Evolutionary conservation across 257 asterid species (phyloP).

Genomic region (Ophiorrhiza pumila): DNA sequence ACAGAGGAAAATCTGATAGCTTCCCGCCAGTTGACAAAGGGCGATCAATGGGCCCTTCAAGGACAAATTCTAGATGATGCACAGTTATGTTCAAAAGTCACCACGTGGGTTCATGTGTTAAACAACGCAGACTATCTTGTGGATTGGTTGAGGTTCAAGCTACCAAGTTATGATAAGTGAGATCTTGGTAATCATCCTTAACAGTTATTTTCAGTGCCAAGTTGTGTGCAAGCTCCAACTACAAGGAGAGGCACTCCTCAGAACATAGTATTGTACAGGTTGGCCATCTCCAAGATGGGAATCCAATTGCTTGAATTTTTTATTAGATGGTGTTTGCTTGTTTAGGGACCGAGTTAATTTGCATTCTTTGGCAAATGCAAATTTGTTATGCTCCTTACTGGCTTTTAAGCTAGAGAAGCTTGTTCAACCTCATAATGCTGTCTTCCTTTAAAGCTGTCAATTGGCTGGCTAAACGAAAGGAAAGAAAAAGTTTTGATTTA

Average conservation of each 20-base stretch:
- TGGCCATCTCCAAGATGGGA: conserved; percentile 17
- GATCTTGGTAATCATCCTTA: not conserved
- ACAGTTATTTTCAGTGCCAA: not conserved
- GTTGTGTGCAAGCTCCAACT: not conserved
- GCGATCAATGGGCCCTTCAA: conserved; percentile 41
- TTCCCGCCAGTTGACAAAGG: conserved; percentile 47
- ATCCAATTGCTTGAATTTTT: conserved; percentile 11
- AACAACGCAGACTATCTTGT: not conserved
- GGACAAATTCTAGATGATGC: conserved; percentile 63
- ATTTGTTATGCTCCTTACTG: not conserved
- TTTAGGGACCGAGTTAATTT: not conserved
- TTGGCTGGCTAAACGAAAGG: not conserved
- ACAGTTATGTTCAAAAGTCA: conserved; percentile 1
- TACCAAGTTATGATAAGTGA: not conserved
- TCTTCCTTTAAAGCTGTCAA: conserved; percentile 1
- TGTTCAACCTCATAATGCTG: conserved; percentile 8
- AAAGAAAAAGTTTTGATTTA: not conserved
- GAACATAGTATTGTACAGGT: conserved; percentile 9
- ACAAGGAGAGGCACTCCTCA: conserved; percentile 13
- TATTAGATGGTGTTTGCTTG: conserved; percentile 15
- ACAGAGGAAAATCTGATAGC: conserved; percentile 63
- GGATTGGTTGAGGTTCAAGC: not conserved
- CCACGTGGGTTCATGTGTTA: not conserved
- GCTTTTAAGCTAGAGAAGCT: conserved; percentile 12
- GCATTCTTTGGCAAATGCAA: conserved; percentile 3